Base-by-base conservation (phyloP, 306 rosid genomes). In the Phaseolus lunatus region DNA sequence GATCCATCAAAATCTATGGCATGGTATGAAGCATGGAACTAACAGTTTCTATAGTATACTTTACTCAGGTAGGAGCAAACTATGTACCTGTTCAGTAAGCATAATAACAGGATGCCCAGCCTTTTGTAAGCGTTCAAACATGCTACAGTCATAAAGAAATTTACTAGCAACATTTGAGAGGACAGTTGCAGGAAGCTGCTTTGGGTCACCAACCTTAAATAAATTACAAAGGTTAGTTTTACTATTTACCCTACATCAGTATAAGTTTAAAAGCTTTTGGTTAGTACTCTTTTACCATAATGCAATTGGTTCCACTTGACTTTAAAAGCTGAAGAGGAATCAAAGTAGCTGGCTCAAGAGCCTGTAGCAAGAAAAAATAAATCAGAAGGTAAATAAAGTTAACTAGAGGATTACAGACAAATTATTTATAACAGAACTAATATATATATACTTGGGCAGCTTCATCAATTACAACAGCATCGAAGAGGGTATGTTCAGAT, bases 121-220 rank as follows among this genome's bases (percentile, higher is more conserved):
- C 87, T 88, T 92, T 68, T 95, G 98, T 78, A 95, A 70, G 69
- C 97, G 98, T 84, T 95, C 98, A 84, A 95, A 95, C 98, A 95
- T 95, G 88, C 97, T 95, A 84, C 98, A 95, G 79, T 87, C 86
- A 63, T 83, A 95, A 11, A 78, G 89, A 84, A 88, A 95, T 86
- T 90, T 95, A 81, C 97, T 90, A 4, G 97, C 97, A 53, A 90
- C 84, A 80, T 87, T 95, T 70, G 98, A 95, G 58, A 95, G 90
- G 49, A 95, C 96, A 23, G 98, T 92, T 75, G 97, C 98, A 65
- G 98, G 98, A 83, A 95, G 98, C 89, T 95, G 98, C 91, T 95
- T 95, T 45, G 98, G 98, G 78, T 95, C 98, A 39, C 97, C 98
- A 72, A 95, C 98, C 98, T 95, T 83, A 67, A n/a, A 78, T 54